Conservation (phyloP, 345 rosid species). For the Sisymbrium altissimum region DNA sequence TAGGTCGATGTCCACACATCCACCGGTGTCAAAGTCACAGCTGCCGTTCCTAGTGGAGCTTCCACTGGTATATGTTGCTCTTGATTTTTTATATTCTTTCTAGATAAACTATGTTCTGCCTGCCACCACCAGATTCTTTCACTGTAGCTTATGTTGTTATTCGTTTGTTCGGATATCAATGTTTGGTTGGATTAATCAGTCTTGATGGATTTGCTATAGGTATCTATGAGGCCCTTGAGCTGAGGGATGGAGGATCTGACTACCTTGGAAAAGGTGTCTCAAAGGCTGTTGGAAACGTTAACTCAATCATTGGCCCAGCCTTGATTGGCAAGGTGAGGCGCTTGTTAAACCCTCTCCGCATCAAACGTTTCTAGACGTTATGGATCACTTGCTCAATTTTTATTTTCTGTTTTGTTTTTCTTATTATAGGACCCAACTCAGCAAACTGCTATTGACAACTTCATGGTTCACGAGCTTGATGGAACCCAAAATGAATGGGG, state of each 20-base stretch:
- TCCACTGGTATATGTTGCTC: slow-evolving; percentile 77
- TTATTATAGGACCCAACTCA: slow-evolving; percentile 76
- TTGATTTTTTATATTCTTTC: not conserved
- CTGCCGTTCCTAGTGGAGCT: slow-evolving; percentile 95
- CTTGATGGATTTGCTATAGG: slow-evolving; percentile 37
- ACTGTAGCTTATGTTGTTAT: not conserved
- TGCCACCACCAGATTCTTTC: not conserved
- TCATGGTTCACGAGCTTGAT: slow-evolving; percentile 91
- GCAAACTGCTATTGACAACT: slow-evolving; percentile 73
- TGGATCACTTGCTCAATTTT: not conserved
- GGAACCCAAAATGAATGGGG: slow-evolving; percentile 99
- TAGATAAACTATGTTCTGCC: not conserved
- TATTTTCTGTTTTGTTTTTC: not conserved
- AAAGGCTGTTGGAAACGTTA: slow-evolving; percentile 85
- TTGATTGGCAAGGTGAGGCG: slow-evolving; percentile 75
- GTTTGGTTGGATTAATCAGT: not conserved
- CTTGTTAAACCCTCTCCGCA: not conserved
- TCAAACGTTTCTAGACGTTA: not conserved
- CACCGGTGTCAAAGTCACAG: slow-evolving; percentile 52
- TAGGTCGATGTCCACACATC: slow-evolving; percentile 70
- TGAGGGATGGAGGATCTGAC: slow-evolving; percentile 94
- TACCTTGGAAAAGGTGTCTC: slow-evolving; percentile 93
- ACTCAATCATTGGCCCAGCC: slow-evolving; percentile 76
- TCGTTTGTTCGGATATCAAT: not conserved
- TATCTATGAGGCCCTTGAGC: slow-evolving; percentile 83